These are phyloP conservation scores for Scedosporium boydii DNA, from an alignment of 2,329 filamentous ascomycete species.

Conservation along the genomic window DNA sequence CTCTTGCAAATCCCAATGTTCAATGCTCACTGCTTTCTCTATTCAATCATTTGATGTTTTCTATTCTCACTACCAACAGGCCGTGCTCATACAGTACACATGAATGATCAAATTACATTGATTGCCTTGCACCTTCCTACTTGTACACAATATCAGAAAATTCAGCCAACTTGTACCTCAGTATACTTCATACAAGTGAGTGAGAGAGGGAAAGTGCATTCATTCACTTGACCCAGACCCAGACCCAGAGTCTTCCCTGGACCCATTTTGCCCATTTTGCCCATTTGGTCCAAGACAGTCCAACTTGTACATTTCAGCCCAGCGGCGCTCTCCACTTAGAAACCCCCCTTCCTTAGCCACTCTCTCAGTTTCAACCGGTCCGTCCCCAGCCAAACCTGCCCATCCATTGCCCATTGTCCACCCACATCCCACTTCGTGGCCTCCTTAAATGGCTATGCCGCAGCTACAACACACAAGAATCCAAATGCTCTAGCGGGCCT, in stretches of 20 bases:
- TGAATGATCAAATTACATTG: too few species aligned
- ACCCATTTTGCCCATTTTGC: not conserved
- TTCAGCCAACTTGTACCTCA: not conserved
- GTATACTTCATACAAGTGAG: too few species aligned
- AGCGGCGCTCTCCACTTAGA: not conserved
- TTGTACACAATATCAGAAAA: not conserved
- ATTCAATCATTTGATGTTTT: not conserved
- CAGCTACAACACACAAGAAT: not conserved
- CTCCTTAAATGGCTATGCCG: not conserved
- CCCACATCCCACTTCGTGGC: slow-evolving; percentile 1
- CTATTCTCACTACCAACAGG: not conserved
- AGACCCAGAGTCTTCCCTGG: not conserved
- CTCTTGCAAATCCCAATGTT: not conserved
- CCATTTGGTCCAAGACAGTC: not conserved
- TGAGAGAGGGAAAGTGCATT: not conserved
- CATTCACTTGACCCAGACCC: not conserved
- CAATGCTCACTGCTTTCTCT: not conserved
- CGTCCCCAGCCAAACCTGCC: not conserved
- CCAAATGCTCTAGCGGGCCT: not conserved
- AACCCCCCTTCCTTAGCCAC: not conserved
- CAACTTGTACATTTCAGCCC: not conserved
- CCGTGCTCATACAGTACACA: not conserved
- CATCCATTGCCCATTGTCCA: not conserved
- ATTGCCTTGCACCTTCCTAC: not conserved
- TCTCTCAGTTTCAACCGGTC: not conserved